Evolutionary conservation across 768 basidiomycete genomes (phyloP), one percentile per base, ranked within the genome.

Genomic region (Galerina sulciceps): DNA sequence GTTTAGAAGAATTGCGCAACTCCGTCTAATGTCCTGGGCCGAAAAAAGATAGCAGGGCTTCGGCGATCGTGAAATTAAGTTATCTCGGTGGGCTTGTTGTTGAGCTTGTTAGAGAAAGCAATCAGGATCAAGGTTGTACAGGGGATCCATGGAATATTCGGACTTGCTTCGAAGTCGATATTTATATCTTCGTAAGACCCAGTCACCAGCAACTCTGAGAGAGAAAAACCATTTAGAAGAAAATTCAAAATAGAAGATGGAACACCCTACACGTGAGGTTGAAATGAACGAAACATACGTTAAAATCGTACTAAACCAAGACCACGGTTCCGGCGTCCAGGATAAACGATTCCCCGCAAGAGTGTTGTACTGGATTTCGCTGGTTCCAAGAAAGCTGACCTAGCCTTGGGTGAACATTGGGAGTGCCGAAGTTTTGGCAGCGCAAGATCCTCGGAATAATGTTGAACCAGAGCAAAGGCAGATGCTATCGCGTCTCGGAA

Each of bases 121-220:
- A 22, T 40, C n/a, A 51, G 49, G 49, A 55, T 55, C 18, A 36
- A 46, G 54, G 44, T 20, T 46, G 34, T 47, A 43, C 26, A 55
- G 45, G 23, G 15, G 38, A 20, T 31, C 26, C 26, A 40, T 48
- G 20, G 44, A 36, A 37, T 48, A 45, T 37, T 47, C n/a, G 37
- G 23, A 38, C 26, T 47, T 34, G 54, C 37, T 22, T 51, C 20
- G 49, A 40, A 51, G 15, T 51, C 20, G 49, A 40, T 58, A 58
- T 58, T 52, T 58, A 45, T 58, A 46, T 58, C 49, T 31, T 31
- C 49, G 26, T 38, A 23, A 35, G 43, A 10, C 51, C 42, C 57
- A 49, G 48, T 58, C 18, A 41, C 41, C 14, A 35, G 20, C 18
- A 15, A 35, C 42, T 35, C 50, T 58, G 43, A 51, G 50, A 53